phyloP scores from a whole-genome alignment of 306 rosid species.

The Trifolium fragiferum region DNA sequence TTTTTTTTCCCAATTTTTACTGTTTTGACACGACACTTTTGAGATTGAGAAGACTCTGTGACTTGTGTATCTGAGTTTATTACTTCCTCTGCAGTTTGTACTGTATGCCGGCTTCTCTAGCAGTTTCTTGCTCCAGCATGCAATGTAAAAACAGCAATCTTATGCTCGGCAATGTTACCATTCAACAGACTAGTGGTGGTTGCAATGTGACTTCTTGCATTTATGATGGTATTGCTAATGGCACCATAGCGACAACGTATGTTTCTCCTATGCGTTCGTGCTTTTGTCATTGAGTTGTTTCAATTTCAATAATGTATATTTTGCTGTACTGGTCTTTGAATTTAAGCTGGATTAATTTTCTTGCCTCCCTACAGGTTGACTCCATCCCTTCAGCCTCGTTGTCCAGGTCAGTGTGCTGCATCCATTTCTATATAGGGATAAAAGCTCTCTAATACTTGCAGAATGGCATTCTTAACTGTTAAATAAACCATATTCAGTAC shows the following conservation, averaged over 20 bases:
- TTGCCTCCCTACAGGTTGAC: slow-evolving; percentile 64
- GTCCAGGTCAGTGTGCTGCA: slow-evolving; percentile 72
- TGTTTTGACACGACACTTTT: background rate
- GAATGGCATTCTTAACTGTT: slow-evolving; percentile 9
- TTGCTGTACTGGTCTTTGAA: background rate
- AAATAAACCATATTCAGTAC: background rate
- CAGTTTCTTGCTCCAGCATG: slow-evolving; percentile 98
- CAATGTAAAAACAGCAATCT: slow-evolving; percentile 88
- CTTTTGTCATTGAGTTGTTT: slow-evolving; percentile 20
- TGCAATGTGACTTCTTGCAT: slow-evolving; percentile 90
- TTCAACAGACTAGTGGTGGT: slow-evolving; percentile 79
- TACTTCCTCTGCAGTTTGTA: slow-evolving; percentile 64
- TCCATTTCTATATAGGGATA: background rate
- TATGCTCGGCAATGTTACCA: slow-evolving; percentile 83
- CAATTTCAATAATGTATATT: slow-evolving; percentile 19
- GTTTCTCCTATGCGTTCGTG: slow-evolving; percentile 25
- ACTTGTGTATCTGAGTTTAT: slow-evolving; percentile 36
- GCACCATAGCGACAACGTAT: slow-evolving; percentile 80
- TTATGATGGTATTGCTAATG: slow-evolving; percentile 82
- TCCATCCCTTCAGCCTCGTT: slow-evolving; percentile 84
- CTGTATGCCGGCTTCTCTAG: slow-evolving; percentile 95
- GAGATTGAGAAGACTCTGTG: slow-evolving; percentile 21
- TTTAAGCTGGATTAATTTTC: slow-evolving; percentile 34
- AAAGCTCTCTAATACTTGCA: slow-evolving; percentile 29
- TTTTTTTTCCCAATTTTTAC: background rate